phyloP scores from a whole-genome alignment of 2,329 filamentous ascomycete species.

The Aspergillus quadricinctus region DNA sequence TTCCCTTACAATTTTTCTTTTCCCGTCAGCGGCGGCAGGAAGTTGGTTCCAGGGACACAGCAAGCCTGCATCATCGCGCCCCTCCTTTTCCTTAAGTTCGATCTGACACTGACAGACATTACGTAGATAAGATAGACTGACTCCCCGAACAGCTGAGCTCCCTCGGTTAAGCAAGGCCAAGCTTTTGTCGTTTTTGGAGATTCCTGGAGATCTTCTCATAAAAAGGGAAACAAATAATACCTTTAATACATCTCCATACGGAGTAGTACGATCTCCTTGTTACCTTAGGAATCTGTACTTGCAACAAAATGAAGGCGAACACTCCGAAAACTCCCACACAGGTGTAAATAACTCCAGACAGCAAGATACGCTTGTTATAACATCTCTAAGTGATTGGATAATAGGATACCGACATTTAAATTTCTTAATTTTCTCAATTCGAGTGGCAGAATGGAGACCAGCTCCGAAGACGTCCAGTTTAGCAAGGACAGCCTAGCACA shows the following conservation, averaged over 20 bases:
- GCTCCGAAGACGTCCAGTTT: not conserved
- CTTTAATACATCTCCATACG: no score
- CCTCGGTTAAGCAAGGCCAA: constrained; percentile 3
- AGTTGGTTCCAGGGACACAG: not conserved
- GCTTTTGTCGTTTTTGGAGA: not conserved
- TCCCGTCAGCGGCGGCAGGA: not conserved
- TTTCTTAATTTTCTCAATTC: not conserved
- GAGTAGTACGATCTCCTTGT: no score
- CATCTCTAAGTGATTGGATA: not conserved
- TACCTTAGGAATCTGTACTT: no score
- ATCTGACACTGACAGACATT: no score
- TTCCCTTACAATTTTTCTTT: not conserved
- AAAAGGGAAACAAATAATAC: no score
- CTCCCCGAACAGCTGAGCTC: no score
- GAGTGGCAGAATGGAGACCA: not conserved
- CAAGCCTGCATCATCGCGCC: not conserved
- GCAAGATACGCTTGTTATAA: no score
- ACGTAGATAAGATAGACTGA: no score
- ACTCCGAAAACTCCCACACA: no score
- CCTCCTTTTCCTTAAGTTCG: not conserved
- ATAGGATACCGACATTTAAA: not conserved
- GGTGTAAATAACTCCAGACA: no score
- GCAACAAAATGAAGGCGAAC: no score
- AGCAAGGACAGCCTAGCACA: not conserved
- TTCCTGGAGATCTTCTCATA: not conserved